phyloP scores from a whole-genome alignment of 2,329 filamentous ascomycete species.

The Trichoderma simmonsii region DNA sequence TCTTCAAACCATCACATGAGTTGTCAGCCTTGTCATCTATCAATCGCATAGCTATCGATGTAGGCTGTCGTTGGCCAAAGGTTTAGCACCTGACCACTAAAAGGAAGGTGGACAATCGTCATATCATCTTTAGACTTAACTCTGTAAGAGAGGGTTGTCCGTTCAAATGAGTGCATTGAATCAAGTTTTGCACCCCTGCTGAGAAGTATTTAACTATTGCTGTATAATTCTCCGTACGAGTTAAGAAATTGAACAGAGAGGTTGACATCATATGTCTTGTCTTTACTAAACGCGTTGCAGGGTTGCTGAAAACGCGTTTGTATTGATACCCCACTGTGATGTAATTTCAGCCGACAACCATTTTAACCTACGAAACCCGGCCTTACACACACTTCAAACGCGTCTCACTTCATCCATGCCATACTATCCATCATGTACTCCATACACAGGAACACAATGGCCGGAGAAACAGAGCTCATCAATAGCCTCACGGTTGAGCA shows the following conservation, averaged over 20 bases:
- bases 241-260: not conserved
- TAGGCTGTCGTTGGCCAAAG: not conserved
- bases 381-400: not conserved
- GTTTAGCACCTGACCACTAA: not conserved
- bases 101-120: not conserved
- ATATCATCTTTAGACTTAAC: not conserved
- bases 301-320: not conserved
- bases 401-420: not conserved
- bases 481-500: not conserved
- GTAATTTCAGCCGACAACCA: not conserved
- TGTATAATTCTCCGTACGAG: too few species aligned
- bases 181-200: fast-evolving
- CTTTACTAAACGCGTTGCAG: not conserved
- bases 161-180: not conserved
- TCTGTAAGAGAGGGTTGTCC: not conserved
- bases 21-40: too few species aligned
- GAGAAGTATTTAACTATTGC: not conserved
- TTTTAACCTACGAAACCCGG: not conserved
- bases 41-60: too few species aligned
- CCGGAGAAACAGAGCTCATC: not conserved
- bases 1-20: too few species aligned
- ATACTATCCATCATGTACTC: too few species aligned
- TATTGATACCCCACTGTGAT: not conserved
- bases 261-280: not conserved
- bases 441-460: not conserved